Conservation (phyloP, 345 rosid genomes). For the Microcos paniculata region DNA sequence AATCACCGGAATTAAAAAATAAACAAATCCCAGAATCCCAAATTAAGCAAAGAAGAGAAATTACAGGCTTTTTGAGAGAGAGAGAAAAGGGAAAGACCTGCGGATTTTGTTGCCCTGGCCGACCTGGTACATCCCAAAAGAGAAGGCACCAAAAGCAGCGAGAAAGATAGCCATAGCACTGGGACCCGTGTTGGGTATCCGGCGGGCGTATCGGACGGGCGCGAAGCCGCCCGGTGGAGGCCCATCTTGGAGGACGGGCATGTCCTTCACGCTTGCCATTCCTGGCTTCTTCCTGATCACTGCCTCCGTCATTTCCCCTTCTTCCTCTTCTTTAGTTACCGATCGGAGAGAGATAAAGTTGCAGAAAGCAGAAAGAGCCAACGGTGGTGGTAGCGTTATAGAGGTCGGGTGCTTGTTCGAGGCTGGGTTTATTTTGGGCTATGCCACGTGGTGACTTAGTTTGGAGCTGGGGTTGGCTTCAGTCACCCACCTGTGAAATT, state of each 20-base stretch:
- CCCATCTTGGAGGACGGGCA: constrained; percentile 96
- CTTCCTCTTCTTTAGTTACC: neutral
- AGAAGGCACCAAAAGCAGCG: constrained; percentile 75
- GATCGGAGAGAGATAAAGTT: neutral
- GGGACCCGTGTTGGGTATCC: constrained; percentile 93
- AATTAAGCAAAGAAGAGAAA: neutral
- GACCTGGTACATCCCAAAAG: constrained; percentile 98
- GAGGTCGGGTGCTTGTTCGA: neutral
- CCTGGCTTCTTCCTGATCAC: constrained; percentile 98
- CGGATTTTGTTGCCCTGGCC: constrained; percentile 96
- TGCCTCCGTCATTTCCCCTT: constrained; percentile 81
- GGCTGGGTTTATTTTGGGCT: neutral
- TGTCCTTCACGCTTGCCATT: constrained; percentile 95
- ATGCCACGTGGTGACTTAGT: neutral
- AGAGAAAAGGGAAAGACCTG: constrained; percentile 42
- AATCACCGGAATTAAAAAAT: neutral
- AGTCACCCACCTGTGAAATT: neutral
- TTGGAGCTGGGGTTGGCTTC: neutral
- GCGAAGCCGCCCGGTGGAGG: constrained; percentile 99
- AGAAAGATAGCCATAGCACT: constrained; percentile 92
- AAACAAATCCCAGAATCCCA: constrained; percentile 4
- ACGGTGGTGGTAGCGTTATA: neutral
- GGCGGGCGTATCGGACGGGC: constrained; percentile 88
- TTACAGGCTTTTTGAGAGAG: neutral
- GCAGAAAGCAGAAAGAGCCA: neutral